Evolutionary conservation across 768 basidiomycete genomes (phyloP), one percentile per base, ranked within the genome.

Genomic region (Collybia nuda): DNA sequence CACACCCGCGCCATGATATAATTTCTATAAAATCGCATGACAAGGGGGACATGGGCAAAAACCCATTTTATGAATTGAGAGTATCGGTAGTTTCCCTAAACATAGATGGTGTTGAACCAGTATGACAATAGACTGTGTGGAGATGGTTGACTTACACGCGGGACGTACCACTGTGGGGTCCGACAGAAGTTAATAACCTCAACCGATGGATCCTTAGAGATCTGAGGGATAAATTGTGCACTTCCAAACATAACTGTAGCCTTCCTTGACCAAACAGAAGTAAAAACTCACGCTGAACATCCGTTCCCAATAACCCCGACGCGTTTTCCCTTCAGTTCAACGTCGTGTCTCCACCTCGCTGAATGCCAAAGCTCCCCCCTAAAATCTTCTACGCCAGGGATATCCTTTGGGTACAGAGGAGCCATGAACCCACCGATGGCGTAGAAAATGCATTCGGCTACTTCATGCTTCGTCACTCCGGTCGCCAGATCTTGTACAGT

Each of bases 241-340:
- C 84, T 85, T 62, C 32, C 12, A 24, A 36, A 24, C 29, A 17
- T 37, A 17, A 53, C 15, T 43, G 35, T 49, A 9, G 29, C 56
- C 6, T 29, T 15, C 18, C 14, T 19, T 19, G 38, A 7, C 35
- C 6, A 17, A 51, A 37, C 36, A 3, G 37, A 22, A 42, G 47
- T 38, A 51, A 50, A 57, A 54, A 70, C 74, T 56, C 58, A 82
- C 75, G 75, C 82, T 37, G 79, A 81, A 53, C 78, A 83, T 3
- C 82, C 84, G 58, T 84, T 84, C 35, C 84, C 84, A 58, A 85
- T 77, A 12, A 86, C 77, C 1, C 78, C 83, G 6, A 87, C 74
- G 22, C 71, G 67, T 63, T 82, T 83, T 1, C 76, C 77, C 50
- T 66, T 66, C 48, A 85, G 59, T 39, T 71, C 60, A 15, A 85